A percentile compares a stretch with the other conserved stretches of the same genome.
phyloP scores from a whole-genome alignment of 2,329 filamentous ascomycete genomes.

The Aspergillus uvarum region DNA sequence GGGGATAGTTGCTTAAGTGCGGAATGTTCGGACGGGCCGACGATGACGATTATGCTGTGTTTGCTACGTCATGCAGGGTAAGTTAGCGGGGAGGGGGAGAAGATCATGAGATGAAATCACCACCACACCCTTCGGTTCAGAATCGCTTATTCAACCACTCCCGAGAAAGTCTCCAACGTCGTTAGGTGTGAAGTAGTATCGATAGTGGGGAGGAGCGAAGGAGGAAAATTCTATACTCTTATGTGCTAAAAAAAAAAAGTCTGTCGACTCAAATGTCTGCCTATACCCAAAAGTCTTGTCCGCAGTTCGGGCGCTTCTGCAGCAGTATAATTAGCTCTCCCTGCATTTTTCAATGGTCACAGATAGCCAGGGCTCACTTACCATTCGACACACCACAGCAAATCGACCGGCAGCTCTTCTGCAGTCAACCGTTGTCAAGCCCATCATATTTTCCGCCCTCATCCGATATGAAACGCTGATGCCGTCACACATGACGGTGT shows the following conservation, averaged over 20 bases:
- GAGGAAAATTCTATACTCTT: not conserved
- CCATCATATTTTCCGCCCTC: conserved; percentile 12
- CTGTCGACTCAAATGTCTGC: too few species aligned
- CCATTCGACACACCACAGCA: not conserved
- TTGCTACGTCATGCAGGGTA: conserved; percentile 34
- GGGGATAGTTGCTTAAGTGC: conserved; percentile 27
- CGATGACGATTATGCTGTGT: conserved; percentile 31
- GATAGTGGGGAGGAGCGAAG: not conserved
- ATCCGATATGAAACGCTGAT: conserved; percentile 22
- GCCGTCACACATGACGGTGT: conserved; percentile 16
- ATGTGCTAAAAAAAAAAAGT: too few species aligned
- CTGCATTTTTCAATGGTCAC: not conserved
- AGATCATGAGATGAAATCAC: conserved; percentile 30
- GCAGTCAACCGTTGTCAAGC: conserved; percentile 1
- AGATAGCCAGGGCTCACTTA: not conserved
- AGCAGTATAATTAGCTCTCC: not conserved
- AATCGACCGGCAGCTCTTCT: not conserved
- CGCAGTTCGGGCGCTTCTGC: conserved; percentile 4
- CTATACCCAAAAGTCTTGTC: not conserved
- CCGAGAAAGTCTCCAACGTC: too few species aligned
- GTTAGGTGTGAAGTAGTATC: not conserved
- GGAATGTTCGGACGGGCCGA: conserved; percentile 30
- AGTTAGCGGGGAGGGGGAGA: conserved; percentile 7
- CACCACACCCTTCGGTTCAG: conserved; percentile 10
- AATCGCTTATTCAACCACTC: not conserved